Evolutionary conservation across 495 filamentous ascomycete genomes (phyloP), one percentile per base, ranked within the genome.

Genomic region (Mytilinidion resinicola): DNA sequence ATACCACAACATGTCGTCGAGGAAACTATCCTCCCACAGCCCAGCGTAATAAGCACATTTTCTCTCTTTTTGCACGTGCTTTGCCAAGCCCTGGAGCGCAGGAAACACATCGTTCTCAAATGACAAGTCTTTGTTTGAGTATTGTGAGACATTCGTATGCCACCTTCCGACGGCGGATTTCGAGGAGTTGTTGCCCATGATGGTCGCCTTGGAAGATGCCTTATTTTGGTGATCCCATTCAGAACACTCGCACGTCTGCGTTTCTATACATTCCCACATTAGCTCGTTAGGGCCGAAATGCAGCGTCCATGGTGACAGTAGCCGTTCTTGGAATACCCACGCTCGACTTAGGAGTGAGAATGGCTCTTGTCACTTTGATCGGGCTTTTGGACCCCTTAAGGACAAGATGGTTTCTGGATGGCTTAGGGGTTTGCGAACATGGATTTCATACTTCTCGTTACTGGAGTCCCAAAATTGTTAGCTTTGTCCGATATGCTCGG

Each of bases 61-160:
- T 19, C 54, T 60, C 6, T 44, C 19, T 10, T 50, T 37, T 12
- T 64, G 57, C 17, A 68, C 48, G 2, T 41, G 44, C 21, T 56
- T 60, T 35, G 67, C 67, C 15, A 71, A 56, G 11, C 69, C 69
- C 5, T 65, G 52, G 9, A 73, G 51, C 19, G 69, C 70, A 35
- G 62, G 56, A 33, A 73, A 53, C 54, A 54, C 65, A 49, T 71
- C 70, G 6, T 44, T 41, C 14, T 25, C 33, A 59, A 57, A 55
- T 0, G 64, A 66, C 4, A 72, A 50, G 1, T 55, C 19, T 12
- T 42, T 20, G 35, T 52, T 21, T 35, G 41, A 59, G 43, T 59
- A 59, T 7, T 36, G 36, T 20, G 38, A 7, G 8, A 59, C 21
- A 7, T 53, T 59, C 4, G 33, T 46, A 5, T 15, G 20, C 56